Evolutionary conservation across 1,284 basidiomycete species (phyloP), one percentile per base, ranked within the genome.

Genomic region (Bjerkandera adusta): DNA sequence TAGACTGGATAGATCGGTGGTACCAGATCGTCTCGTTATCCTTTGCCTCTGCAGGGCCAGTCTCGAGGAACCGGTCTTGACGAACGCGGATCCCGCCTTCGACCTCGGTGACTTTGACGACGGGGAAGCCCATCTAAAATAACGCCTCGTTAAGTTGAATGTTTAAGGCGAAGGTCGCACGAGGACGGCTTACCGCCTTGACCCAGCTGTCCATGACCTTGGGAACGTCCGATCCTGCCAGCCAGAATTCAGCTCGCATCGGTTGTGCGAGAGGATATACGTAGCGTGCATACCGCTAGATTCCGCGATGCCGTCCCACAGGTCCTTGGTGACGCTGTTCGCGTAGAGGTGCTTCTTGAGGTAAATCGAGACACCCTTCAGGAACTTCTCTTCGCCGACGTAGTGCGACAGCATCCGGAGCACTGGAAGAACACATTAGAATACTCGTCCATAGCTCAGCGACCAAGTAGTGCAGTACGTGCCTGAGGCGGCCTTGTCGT

Each of bases 141-240:
- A n/a, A 30, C 27, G 27, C 8, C 27, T 30, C 8, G 27, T 30
- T 30, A 30, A 8, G n/a, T n/a, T n/a, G n/a, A 30, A 30, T n/a
- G n/a, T 30, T 32, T 5, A 30, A 30, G n/a, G 27, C 27, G 27
- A 8, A 4, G 32, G 5, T 29, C 12, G 34, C 8, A 29, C 30
- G 8, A 39, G 18, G 21, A 1, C 52, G 50, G 67, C 50, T 50
- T 52, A 85, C 85, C 78, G 93, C 91, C 49, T 83, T 79, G 30
- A 95, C 87, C 96, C 95, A 99, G 63, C 89, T 88, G 52, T 89
- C 79, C 91, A 98, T 96, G 59, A 98, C 77, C 47, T 76, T 75
- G 11, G 84, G 74, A 37, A 97, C 81, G 57, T 97, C 85, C 29
- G 85, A 62, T 12, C 84, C 88, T 78, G 34, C 10, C 36, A 10